Percentiles rank a stretch among this genome's conserved stretches.
These are phyloP conservation scores for Pterothamnion heteromorphum DNA, from an alignment of 31 red algal genomes.

Conservation along the genomic window DNA sequence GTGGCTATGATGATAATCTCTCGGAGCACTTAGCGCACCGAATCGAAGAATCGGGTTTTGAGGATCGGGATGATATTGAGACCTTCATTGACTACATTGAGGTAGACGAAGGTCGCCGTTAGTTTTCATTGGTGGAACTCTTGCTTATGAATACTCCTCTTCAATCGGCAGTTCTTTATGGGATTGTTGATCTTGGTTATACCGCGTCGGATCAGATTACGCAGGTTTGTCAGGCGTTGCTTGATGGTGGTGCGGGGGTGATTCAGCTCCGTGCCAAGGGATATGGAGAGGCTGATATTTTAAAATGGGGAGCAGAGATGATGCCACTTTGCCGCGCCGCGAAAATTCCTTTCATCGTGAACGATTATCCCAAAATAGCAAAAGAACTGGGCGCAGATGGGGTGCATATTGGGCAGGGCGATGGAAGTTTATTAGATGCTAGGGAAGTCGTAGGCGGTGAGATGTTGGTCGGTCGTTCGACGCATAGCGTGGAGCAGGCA, in stretches of 20 bases:
- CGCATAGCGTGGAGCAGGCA: constrained; percentile 18
- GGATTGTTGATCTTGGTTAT: not conserved
- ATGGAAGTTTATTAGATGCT: constrained; percentile 16
- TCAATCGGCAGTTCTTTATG: not conserved
- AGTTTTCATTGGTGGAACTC: no score
- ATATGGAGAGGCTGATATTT: not conserved
- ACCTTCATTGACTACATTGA: not conserved
- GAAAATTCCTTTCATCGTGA: constrained; percentile 35
- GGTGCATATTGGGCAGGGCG: constrained; percentile 60
- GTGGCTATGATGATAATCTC: not conserved
- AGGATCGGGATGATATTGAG: not conserved
- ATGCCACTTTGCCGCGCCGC: not conserved
- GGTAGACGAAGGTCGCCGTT: not conserved
- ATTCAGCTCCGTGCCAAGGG: not conserved
- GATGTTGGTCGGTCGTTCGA: constrained; percentile 52
- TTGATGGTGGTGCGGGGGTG: not conserved
- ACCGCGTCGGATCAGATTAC: not conserved
- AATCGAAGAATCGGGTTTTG: not conserved
- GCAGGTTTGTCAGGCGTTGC: not conserved
- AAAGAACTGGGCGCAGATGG: constrained; percentile 52
- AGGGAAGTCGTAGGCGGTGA: constrained; percentile 13
- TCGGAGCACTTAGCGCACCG: not conserved
- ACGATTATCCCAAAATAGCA: constrained; percentile 55
- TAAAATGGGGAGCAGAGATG: not conserved
- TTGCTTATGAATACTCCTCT: no score